Percentiles rank a stretch among this genome's conserved stretches.
phyloP scores from a whole-genome alignment of 345 rosid species.

The Citrus glauca region DNA sequence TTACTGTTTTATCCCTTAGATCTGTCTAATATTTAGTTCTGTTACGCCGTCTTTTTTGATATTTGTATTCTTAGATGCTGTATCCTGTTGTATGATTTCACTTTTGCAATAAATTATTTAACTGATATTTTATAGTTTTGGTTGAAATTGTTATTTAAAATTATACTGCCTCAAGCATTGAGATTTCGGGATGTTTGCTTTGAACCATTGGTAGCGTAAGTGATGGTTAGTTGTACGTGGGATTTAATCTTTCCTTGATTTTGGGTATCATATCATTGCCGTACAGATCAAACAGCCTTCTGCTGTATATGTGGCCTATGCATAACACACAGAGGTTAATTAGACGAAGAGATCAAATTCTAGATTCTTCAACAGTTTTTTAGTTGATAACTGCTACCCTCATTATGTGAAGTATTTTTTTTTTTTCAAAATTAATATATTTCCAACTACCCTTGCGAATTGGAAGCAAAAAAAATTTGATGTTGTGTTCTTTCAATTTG shows the following conservation, averaged over 20 bases:
- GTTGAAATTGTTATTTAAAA: background rate
- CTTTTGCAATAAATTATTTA: background rate
- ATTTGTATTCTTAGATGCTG: background rate
- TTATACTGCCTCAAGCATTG: too few relatives aligned
- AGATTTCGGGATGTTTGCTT: background rate
- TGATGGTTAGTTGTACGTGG: background rate
- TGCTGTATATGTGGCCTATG: background rate
- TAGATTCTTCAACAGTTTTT: background rate
- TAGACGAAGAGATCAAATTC: background rate
- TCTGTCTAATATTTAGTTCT: background rate
- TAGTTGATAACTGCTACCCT: background rate
- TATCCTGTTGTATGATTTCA: background rate
- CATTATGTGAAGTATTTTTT: background rate
- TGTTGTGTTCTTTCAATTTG: background rate
- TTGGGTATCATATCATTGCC: background rate
- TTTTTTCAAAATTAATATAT: background rate
- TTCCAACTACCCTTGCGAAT: background rate
- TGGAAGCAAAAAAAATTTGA: background rate
- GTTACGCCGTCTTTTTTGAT: background rate
- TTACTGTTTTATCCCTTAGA: slow-evolving; percentile 2
- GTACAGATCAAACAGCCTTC: background rate
- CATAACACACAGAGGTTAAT: background rate
- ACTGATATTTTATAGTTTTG: background rate
- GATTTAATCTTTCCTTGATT: background rate
- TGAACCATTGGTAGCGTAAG: background rate